Conservation (phyloP, 2,329 filamentous ascomycete genomes). For the Diaporthe eres region DNA sequence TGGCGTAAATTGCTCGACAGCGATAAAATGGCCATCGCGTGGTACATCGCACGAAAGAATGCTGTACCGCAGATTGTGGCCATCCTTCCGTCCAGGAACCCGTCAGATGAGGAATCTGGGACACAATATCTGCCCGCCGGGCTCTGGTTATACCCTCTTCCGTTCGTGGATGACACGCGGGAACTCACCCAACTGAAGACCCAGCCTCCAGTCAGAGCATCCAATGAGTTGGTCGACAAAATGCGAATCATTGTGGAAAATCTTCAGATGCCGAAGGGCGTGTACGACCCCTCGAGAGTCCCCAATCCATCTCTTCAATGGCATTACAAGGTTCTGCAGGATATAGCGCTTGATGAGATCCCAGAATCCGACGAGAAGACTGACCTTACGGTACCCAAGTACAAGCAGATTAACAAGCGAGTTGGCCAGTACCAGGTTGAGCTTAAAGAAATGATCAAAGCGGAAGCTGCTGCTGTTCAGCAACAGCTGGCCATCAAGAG, state of each 20-base stretch:
- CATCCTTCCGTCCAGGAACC: constrained; percentile 81
- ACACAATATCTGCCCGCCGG: constrained; percentile 84
- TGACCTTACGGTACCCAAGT: constrained; percentile 88
- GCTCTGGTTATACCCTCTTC: constrained; percentile 89
- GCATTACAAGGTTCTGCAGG: constrained; percentile 96
- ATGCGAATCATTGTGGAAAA: constrained; percentile 90
- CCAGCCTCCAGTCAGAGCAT: constrained; percentile 63
- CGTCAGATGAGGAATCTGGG: constrained; percentile 73
- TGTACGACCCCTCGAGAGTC: constrained; percentile 88
- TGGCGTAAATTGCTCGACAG: constrained; percentile 87
- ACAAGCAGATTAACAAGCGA: constrained; percentile 90
- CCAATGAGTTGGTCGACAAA: constrained; percentile 80
- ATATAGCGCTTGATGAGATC: constrained; percentile 92
- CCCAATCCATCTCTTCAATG: constrained; percentile 95
- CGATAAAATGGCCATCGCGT: constrained; percentile 87
- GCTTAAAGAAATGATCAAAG: constrained; percentile 79
- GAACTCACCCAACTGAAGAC: constrained; percentile 72
- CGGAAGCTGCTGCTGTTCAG: constrained; percentile 59
- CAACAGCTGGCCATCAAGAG: constrained; percentile 64
- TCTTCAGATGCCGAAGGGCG: constrained; percentile 86
- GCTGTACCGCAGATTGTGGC: constrained; percentile 85
- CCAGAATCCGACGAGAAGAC: constrained; percentile 76
- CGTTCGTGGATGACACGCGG: constrained; percentile 90
- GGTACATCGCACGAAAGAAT: constrained; percentile 89
- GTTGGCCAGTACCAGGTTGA: constrained; percentile 83